Evolutionary conservation across 2,329 filamentous ascomycete genomes (phyloP).

Genomic region (Niveomyces coronatus): DNA sequence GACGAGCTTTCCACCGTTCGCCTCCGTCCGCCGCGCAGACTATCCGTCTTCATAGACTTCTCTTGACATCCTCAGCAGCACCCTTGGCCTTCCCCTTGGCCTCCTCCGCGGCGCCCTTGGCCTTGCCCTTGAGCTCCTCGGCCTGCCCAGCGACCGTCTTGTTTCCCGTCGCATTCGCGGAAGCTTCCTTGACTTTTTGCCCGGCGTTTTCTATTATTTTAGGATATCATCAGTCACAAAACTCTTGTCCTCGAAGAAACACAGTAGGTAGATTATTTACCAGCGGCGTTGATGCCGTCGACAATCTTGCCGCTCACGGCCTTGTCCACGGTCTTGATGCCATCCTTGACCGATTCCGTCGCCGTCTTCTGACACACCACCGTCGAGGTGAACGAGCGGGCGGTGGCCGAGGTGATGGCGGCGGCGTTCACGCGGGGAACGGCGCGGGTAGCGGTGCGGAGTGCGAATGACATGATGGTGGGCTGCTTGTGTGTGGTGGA

Average conservation of each 20-base stretch:
- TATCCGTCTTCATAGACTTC: conserved; percentile 22
- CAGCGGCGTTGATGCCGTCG: conserved; percentile 47
- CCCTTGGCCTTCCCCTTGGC: conserved; percentile 32
- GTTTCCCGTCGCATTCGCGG: conserved; percentile 25
- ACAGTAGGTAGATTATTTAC: conserved; percentile 28
- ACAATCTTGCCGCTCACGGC: conserved; percentile 51
- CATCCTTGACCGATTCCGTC: conserved; percentile 47
- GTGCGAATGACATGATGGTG: conserved; percentile 42
- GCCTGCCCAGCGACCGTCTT: conserved; percentile 24
- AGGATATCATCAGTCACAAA: conserved; percentile 7
- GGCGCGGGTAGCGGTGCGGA: conserved; percentile 32
- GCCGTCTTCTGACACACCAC: conserved; percentile 35
- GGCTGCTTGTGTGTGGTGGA: conserved; percentile 6
- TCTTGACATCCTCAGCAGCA: conserved; percentile 29
- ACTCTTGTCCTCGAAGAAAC: background rate
- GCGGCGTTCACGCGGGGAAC: conserved; percentile 27
- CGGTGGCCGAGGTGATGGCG: too few relatives aligned
- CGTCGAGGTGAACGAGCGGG: conserved; percentile 41
- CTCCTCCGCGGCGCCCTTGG: conserved; percentile 32
- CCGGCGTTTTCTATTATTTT: conserved; percentile 24
- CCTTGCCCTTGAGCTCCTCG: conserved; percentile 30
- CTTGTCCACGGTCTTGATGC: conserved; percentile 48
- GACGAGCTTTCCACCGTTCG: background rate
- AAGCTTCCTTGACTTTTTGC: conserved; percentile 39
- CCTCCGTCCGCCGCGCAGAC: too few relatives aligned